A percentile compares a stretch with the other conserved stretches of the same genome.
phyloP scores from a whole-genome alignment of 2,329 filamentous ascomycete species.

The Metarhizium guizhouense region DNA sequence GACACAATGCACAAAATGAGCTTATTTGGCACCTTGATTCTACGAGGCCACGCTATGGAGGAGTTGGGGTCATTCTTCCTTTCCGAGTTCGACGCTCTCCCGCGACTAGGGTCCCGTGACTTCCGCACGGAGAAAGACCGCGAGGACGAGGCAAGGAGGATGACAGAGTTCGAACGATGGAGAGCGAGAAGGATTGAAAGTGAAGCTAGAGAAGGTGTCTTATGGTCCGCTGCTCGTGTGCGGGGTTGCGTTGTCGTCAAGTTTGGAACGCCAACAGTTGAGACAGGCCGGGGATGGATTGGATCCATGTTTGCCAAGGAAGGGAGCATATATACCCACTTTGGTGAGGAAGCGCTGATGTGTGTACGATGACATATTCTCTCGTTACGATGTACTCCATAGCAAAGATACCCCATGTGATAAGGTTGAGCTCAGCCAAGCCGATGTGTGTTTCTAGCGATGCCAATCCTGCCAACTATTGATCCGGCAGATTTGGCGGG shows the following conservation, averaged over 20 bases:
- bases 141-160: constrained; percentile 22
- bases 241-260: constrained; percentile 85
- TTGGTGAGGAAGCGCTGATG: constrained; percentile 74
- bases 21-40: constrained; percentile 75
- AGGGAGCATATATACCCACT: constrained; percentile 59
- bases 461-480: neutral
- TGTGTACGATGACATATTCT: constrained; percentile 48
- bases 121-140: constrained; percentile 52
- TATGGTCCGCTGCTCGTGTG: constrained; percentile 77
- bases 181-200: constrained; percentile 43
- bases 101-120: constrained; percentile 73
- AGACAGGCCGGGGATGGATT: constrained; percentile 75
- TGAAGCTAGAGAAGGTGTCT: constrained; percentile 51
- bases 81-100: constrained; percentile 65
- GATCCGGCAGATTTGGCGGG: too few relatives aligned
- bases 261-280: constrained; percentile 74
- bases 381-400: neutral
- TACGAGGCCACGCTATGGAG: constrained; percentile 64
- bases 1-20: constrained; percentile 66
- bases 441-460: neutral
- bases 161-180: constrained; percentile 42
- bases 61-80: constrained; percentile 66
- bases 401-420: neutral
- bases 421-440: neutral
- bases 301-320: constrained; percentile 65